phyloP scores from a whole-genome alignment of 148 eudicot species.

The Rhododendron molle region DNA sequence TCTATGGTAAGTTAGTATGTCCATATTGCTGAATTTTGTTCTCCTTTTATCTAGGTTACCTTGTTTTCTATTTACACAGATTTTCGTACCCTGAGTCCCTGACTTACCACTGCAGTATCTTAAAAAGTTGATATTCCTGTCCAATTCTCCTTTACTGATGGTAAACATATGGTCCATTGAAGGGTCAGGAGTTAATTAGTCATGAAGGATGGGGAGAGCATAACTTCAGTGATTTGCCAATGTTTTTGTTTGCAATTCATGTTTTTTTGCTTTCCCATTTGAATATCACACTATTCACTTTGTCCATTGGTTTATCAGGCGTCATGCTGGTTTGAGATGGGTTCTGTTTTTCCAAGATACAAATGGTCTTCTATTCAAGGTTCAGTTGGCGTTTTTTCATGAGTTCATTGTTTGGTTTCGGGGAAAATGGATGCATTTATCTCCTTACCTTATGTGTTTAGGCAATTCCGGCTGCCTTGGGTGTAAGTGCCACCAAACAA shows the following conservation, averaged over 20 bases:
- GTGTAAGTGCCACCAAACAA: slow-evolving; percentile 76
- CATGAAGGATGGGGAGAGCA: neutral
- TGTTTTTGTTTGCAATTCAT: slow-evolving; percentile 8
- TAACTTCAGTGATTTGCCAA: neutral
- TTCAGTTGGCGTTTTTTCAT: slow-evolving; percentile 21
- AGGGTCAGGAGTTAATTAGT: neutral
- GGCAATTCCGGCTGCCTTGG: slow-evolving; percentile 94
- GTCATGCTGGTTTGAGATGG: slow-evolving; percentile 83
- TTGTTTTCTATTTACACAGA: slow-evolving; percentile 9
- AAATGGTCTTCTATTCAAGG: slow-evolving; percentile 98
- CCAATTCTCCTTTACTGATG: neutral
- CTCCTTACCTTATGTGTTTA: slow-evolving; percentile 15
- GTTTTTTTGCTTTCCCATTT: neutral
- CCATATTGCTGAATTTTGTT: neutral
- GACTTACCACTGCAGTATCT: neutral
- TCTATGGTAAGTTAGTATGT: slow-evolving; percentile 44
- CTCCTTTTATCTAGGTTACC: neutral
- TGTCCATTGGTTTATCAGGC: slow-evolving; percentile 38
- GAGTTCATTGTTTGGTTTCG: neutral
- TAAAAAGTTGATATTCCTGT: neutral
- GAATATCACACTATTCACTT: neutral
- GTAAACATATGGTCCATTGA: neutral
- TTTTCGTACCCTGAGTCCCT: neutral
- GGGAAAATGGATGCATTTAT: neutral
- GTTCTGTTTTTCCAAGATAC: slow-evolving; percentile 98